Evolutionary conservation across 2,329 filamentous ascomycete genomes (phyloP), one percentile per base, ranked within the genome.

Genomic region (Cladosporium oxysporum): DNA sequence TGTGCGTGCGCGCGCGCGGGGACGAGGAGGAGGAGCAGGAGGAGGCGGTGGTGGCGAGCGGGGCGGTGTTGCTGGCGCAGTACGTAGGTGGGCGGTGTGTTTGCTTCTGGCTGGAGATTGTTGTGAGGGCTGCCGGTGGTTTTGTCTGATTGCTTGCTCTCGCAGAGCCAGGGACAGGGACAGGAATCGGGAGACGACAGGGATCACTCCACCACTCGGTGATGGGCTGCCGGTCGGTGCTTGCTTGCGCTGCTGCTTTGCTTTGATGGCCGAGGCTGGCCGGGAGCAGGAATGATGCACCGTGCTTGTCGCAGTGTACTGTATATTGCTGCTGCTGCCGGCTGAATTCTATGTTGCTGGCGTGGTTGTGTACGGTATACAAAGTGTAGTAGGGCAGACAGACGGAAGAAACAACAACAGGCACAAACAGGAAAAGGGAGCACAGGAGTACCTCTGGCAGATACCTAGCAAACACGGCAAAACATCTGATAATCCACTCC

Each of bases 371-470:
- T 12, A 16, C 21, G 52, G 52, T 33, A 33, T 33, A 21, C 52
- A 33, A 28, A 6, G 23, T 28, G 16, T 26, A 26, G 23, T 26
- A 26, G 23, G 23, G 23, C 23, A 10, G 28, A 28, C 28, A 21
- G 16, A 16, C 16, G 23, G 29, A 26, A 26, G n/a, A 14, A 31
- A 16, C 31, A 21, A 31, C 16, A 5, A 23, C 59, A 53, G 59
- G n/a, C 59, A 53, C 47, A 47, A 62, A 62, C 59, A 62, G 31
- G 59, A 53, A 31, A n/a, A 33, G n/a, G n/a, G 28, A 55, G 52
- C 37, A 47, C n/a, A 8, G 3, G n/a, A 21, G 41, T 21, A 14
- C 33, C 33, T 35, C 33, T 35, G 33, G 33, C 33, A 3, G 33
- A 35, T 16, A 14, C 33, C 33, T n/a, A 12, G 14, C n/a, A 10